Conservation (phyloP, 169 alveolate genomes). For the Plasmodium adleri region DNA sequence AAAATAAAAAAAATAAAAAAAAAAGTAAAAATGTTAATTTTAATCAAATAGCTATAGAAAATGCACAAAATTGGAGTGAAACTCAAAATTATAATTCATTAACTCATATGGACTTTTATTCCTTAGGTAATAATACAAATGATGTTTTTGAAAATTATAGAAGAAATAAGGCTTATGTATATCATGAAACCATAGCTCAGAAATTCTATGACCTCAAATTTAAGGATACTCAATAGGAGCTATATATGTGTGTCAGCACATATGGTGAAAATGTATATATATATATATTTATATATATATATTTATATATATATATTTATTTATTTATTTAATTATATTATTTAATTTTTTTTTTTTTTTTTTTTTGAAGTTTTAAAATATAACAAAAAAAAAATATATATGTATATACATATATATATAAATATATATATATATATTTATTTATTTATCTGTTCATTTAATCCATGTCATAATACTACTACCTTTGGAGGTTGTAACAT, state of each 20-base stretch:
- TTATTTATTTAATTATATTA: too few species aligned
- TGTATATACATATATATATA: too few species aligned
- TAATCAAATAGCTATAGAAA: slow-evolving; percentile 71
- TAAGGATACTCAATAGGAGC: slow-evolving; percentile 8
- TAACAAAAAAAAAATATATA: too few species aligned
- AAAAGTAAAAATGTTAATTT: slow-evolving; percentile 63
- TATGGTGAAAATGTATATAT: too few species aligned
- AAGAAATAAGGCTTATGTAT: slow-evolving; percentile 60
- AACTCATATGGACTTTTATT: slow-evolving; percentile 24
- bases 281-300: too few species aligned
- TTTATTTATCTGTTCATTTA: too few species aligned
- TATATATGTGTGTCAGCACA: background rate
- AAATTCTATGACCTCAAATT: slow-evolving; percentile 48
- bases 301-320: too few species aligned
- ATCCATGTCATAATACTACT: too few species aligned
- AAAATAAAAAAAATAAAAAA: slow-evolving; percentile 59
- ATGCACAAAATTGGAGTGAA: slow-evolving; percentile 76
- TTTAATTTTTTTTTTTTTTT: too few species aligned
- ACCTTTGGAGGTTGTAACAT: too few species aligned
- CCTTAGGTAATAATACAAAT: slow-evolving; percentile 3
- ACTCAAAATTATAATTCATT: background rate
- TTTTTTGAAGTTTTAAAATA: too few species aligned
- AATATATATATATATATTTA: too few species aligned
- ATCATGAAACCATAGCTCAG: slow-evolving; percentile 72
- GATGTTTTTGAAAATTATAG: slow-evolving; percentile 74